A percentile compares a stretch with the other conserved stretches of the same genome.
These are phyloP conservation scores for Tripidium arundinaceum DNA, from an alignment of 202 grass and related monocot genomes.

Conservation along the genomic window DNA sequence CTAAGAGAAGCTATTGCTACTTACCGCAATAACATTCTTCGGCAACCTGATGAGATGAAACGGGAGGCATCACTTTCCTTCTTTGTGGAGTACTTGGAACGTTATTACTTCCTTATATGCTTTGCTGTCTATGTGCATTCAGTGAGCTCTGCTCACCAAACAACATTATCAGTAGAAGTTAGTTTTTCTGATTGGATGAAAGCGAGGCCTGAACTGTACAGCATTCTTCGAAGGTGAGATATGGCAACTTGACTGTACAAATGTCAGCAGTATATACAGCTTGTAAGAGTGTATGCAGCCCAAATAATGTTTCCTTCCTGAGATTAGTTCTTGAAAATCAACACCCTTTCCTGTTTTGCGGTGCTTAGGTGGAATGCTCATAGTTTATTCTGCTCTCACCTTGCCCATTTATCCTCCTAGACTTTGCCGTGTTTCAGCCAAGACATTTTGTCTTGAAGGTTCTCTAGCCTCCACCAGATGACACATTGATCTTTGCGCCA, in stretches of 20 bases:
- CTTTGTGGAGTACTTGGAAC: slow-evolving; percentile 98
- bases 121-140: slow-evolving; percentile 96
- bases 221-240: slow-evolving; percentile 89
- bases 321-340: slow-evolving; percentile 22
- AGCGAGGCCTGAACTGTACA: slow-evolving; percentile 94
- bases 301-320: slow-evolving; percentile 25
- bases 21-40: slow-evolving; percentile 93
- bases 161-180: slow-evolving; percentile 55
- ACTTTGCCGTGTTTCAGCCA: slow-evolving; percentile 12
- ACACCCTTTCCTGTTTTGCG: not conserved
- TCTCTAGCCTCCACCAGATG: not conserved
- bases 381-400: not conserved
- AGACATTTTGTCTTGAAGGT: slow-evolving; percentile 5
- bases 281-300: slow-evolving; percentile 22
- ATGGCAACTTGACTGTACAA: slow-evolving; percentile 19
- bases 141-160: slow-evolving; percentile 57
- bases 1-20: slow-evolving; percentile 93
- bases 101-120: slow-evolving; percentile 99
- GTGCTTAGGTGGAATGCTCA: not conserved
- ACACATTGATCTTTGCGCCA: not conserved
- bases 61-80: slow-evolving; percentile 94
- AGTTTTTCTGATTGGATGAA: slow-evolving; percentile 98
- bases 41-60: slow-evolving; percentile 98
- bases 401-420: not conserved
- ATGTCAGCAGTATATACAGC: slow-evolving; percentile 21